phyloP scores from a whole-genome alignment of 805 yeast genomes.

The Wickerhamiella spandovensis region DNA sequence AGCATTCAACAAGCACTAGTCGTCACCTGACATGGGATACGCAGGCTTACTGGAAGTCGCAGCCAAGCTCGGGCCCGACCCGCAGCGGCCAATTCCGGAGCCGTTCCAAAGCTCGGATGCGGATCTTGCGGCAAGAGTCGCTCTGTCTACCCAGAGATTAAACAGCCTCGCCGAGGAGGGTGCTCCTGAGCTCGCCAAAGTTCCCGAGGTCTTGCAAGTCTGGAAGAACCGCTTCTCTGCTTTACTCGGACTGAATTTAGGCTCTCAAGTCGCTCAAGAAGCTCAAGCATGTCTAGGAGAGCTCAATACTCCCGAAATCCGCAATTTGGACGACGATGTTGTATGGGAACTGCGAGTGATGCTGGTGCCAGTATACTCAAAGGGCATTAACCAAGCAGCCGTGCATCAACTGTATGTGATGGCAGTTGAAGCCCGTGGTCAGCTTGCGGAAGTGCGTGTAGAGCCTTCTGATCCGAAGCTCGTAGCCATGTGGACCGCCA shows the following conservation, averaged over 20 bases:
- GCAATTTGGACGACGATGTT: conserved; percentile 12
- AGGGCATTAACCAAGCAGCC: conserved; percentile 25
- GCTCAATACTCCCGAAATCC: conserved; percentile 16
- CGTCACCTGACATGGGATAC: neutral
- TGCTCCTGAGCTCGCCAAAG: neutral
- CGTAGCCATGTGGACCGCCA: conserved; percentile 11
- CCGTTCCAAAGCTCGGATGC: neutral
- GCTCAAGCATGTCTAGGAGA: conserved; percentile 20
- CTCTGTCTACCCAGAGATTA: neutral
- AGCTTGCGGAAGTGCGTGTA: conserved; percentile 8
- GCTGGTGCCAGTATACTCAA: conserved; percentile 21
- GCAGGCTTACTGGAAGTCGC: neutral
- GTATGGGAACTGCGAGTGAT: conserved; percentile 26
- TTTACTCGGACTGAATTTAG: conserved; percentile 19
- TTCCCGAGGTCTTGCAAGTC: conserved; percentile 14
- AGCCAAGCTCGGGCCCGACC: neutral
- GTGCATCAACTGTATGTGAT: conserved; percentile 22
- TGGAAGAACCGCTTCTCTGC: conserved; percentile 22
- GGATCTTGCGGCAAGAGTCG: neutral
- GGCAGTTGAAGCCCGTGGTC: conserved; percentile 25
- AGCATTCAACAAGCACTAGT: neutral
- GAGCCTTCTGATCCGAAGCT: neutral
- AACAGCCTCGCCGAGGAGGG: neutral
- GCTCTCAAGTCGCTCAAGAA: conserved; percentile 22
- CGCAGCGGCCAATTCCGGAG: neutral